phyloP scores from a whole-genome alignment of 257 asterid genomes.

The Euphrasia confusa region DNA sequence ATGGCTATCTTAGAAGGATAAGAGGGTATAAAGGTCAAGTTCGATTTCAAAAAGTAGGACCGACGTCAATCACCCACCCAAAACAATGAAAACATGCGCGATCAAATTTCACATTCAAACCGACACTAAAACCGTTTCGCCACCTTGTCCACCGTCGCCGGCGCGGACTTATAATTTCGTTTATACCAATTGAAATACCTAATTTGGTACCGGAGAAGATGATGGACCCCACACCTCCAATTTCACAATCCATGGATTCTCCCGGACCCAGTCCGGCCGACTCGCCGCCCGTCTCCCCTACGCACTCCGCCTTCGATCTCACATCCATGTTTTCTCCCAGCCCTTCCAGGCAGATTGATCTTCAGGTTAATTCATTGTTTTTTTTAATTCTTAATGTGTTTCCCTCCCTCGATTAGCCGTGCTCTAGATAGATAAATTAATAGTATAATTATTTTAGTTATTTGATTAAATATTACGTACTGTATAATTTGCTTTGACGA shows the following conservation, averaged over 20 bases:
- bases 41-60: constrained; percentile 17
- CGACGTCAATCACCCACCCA: constrained; percentile 8
- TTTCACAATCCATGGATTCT: constrained; percentile 47
- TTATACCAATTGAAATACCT: constrained; percentile 36
- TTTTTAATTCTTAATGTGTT: background rate
- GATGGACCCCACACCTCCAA: constrained; percentile 46
- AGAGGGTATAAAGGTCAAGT: constrained; percentile 13
- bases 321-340: constrained; percentile 32
- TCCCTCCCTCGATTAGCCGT: background rate
- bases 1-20: background rate
- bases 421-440: too few relatives aligned
- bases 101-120: constrained; percentile 22
- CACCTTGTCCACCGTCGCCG: constrained; percentile 21
- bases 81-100: background rate
- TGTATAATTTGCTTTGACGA: too few relatives aligned
- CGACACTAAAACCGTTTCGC: constrained; percentile 29
- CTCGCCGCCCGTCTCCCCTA: constrained; percentile 33
- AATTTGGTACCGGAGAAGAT: constrained; percentile 51
- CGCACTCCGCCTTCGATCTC: constrained; percentile 43
- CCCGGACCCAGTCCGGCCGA: constrained; percentile 37
- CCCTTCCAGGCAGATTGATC: constrained; percentile 47
- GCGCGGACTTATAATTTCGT: background rate
- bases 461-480: too few relatives aligned
- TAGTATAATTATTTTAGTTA: too few relatives aligned
- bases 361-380: constrained; percentile 42